Base-by-base conservation (phyloP, 75 land plant genomes). In the Picea glauca region DNA sequence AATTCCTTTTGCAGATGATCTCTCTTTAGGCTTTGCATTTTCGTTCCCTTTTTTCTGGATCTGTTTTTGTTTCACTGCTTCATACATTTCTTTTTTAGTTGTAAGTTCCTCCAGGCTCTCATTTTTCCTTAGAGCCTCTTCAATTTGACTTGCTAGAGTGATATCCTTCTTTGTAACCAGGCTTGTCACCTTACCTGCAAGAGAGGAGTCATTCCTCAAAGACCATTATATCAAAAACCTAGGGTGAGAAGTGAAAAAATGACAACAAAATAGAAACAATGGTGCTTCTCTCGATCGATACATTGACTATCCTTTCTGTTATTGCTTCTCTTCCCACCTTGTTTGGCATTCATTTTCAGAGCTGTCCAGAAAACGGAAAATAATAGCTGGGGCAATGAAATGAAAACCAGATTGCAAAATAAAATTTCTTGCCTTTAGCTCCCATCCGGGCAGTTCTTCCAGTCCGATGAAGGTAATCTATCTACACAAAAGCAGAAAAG, bases 371-470 rank as follows among this genome's bases (percentile, higher is more conserved):
- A 67, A 5, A 33, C 40, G 38, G 20, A 14, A 33, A 67, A 67
- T 15, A 67, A 38, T 67, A 38, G 21, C 46, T 38, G 72, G 43
- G 13, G 35, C 35, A 64, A 72, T 14, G 56, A 72, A 72, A 72
- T n/a, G 9, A 18, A 50, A 75, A 30, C 17, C 54, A 30, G 54
- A 75, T 13, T 57, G 56, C 56, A 11, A 14, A 26, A 13, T n/a
- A 75, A 13, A 20, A 1, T 40, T 43, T 5, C 46, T 78, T 58
- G 91, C 99, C 99, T 91, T 98, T 98, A 75, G 96, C 98, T 77
- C 99, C 98, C 98, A 98, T 98, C 23, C 99, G 96, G 76, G 99
- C 99, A 81, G 99, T 98, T 89, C 99, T 90, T 77, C 99, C 99
- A 80, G 98, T 95, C 12, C 99, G 90, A 80, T 98, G 99, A 40